Base-by-base conservation (phyloP, 495 filamentous ascomycete species). In the Aspergillus homomorphus region DNA sequence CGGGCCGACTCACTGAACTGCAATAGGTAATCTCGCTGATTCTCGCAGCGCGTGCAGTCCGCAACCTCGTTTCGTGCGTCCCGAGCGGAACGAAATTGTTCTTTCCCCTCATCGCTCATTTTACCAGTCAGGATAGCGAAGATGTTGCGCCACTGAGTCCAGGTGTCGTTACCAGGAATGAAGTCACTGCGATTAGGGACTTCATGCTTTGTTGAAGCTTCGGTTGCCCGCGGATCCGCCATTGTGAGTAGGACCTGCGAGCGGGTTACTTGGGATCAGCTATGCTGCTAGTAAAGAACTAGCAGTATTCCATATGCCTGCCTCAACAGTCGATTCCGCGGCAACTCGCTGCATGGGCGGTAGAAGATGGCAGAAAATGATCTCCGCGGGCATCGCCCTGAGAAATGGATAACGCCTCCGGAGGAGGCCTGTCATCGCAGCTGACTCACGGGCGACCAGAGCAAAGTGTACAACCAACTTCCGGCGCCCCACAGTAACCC, bases 31-130 rank as follows among this genome's bases (percentile, higher is more conserved):
- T 92, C 87, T 20, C 88, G 83, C 66, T 89, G 81, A 19, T 84
- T 72, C 62, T 96, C 89, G 74, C 90, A 96, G 28, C 82, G 82
- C 66, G 79, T 77, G 78, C 88, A 92, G 77, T 96, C 89, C 28
- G 73, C 69, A 57, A 77, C 79, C 71, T 90, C 89, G 69, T 87
- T 82, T 50, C 80, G 75, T 43, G 77, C 69, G 73, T 91, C 89
- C 57, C 81, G 80, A 63, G 81, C 84, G 61, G 84, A 76, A 56
- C 88, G 84, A 78, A 88, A 95, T 70, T 87, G 79, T 60, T 84
- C 80, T 30, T 81, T 77, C 45, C 88, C 89, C 62, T 88, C 82
- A 26, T 77, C 72, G 46, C 83, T 88, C 73, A 93, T 84, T 57
- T 79, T 73, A 50, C 88, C 88, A 1, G 87, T 85, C 2, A 96